phyloP scores from a whole-genome alignment of 345 rosid species.

The Citrus glauca region DNA sequence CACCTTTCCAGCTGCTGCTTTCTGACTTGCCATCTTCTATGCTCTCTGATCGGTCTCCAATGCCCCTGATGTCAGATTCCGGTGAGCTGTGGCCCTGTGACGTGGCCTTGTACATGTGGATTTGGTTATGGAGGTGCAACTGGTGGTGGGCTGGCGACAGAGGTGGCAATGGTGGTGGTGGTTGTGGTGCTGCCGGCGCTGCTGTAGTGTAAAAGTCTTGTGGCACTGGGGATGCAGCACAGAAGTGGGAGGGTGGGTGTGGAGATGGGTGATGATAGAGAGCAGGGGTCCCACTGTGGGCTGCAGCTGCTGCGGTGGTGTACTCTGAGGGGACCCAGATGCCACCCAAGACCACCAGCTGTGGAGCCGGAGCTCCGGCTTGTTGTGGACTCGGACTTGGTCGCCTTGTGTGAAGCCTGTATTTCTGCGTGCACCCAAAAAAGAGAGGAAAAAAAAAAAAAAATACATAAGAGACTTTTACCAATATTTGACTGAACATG shows the following conservation, averaged over 20 bases:
- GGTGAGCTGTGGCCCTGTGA: conserved; percentile 49
- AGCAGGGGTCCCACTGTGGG: conserved; percentile 47
- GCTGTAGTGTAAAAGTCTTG: conserved; percentile 70
- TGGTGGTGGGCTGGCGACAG: conserved; percentile 33
- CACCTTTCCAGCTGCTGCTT: conserved; percentile 76
- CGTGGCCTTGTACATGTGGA: conserved; percentile 48
- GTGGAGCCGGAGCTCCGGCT: conserved; percentile 53
- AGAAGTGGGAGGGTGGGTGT: conserved; percentile 63
- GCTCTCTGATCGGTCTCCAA: conserved; percentile 66
- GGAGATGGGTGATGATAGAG: conserved; percentile 58
- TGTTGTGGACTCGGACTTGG: conserved; percentile 91
- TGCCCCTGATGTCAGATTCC: conserved; percentile 43
- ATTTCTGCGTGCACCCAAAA: conserved; percentile 53
- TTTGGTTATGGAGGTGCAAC: conserved; percentile 53
- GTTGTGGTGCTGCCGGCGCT: conserved; percentile 13
- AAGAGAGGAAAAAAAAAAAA: neutral
- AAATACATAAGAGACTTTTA: neutral
- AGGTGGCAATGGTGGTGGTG: conserved; percentile 6
- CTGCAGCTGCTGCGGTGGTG: conserved; percentile 47
- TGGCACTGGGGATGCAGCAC: conserved; percentile 52
- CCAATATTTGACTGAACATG: conserved; percentile 11
- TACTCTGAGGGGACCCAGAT: conserved; percentile 97
- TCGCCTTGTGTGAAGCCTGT: conserved; percentile 93
- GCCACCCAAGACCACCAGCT: conserved; percentile 80
- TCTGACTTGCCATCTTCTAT: conserved; percentile 84